Evolutionary conservation across 371 early-diverging fungal genomes (phyloP).

Genomic region (Phascolomyces articulosus): DNA sequence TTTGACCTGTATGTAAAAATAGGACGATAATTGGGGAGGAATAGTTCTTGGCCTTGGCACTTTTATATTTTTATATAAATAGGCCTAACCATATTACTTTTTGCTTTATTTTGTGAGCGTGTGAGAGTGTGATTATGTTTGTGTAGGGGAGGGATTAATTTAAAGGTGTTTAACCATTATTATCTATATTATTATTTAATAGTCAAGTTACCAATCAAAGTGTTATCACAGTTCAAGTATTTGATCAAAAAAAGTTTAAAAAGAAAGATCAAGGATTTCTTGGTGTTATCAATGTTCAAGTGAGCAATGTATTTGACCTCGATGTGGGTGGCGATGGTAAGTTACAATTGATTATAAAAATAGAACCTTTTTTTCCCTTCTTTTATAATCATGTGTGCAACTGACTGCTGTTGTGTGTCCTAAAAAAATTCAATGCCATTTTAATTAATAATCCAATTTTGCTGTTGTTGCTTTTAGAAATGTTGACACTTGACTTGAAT

Average conservation of each 20-base stretch:
- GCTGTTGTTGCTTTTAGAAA: conserved; percentile 54
- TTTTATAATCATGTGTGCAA: not conserved
- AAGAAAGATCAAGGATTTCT: conserved; percentile 94
- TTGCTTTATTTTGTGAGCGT: not conserved
- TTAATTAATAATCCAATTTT: no score
- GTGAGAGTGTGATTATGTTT: no score
- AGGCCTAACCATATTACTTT: not conserved
- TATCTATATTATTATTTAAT: conserved; percentile 13
- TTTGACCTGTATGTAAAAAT: conserved; percentile 60
- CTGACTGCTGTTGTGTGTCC: conserved; percentile 1
- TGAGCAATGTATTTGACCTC: conserved; percentile 80
- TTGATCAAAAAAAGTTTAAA: conserved; percentile 96
- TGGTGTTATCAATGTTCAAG: conserved; percentile 89
- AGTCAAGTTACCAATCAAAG: conserved; percentile 76
- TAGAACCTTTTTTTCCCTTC: not conserved
- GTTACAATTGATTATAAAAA: not conserved
- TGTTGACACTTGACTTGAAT: conserved; percentile 85
- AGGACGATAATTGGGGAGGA: no score
- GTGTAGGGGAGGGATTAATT: no score
- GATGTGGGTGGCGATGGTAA: conserved; percentile 74
- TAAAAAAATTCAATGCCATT: not conserved
- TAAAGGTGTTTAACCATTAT: no score
- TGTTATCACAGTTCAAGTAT: conserved; percentile 91
- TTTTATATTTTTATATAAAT: not conserved
- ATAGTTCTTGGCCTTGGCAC: no score